These are phyloP conservation scores for Paramyrothecium sp. DNA, from an alignment of 2,329 filamentous ascomycete genomes.

Conservation along the genomic window DNA sequence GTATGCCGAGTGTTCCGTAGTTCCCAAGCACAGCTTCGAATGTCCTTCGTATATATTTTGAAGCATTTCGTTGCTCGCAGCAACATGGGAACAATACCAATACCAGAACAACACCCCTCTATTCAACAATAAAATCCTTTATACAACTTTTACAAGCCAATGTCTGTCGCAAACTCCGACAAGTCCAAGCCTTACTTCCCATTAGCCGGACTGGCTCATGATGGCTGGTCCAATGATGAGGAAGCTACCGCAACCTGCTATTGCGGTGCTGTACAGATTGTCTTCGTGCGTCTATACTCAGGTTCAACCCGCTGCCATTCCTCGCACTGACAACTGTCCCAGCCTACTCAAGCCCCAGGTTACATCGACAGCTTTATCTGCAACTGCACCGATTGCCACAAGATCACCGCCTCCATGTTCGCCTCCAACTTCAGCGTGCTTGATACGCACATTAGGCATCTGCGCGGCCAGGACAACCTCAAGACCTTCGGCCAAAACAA, in stretches of 20 bases:
- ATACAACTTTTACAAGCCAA: no score
- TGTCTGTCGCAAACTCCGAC: no score
- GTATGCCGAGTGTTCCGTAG: no score
- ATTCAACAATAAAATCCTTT: no score
- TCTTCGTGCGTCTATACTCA: constrained; percentile 39
- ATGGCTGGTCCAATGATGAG: constrained; percentile 43
- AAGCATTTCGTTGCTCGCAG: no score
- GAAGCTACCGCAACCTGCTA: constrained; percentile 58
- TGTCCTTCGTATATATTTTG: no score
- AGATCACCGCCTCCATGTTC: constrained; percentile 63
- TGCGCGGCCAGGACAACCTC: constrained; percentile 51
- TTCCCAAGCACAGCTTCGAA: no score
- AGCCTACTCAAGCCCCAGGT: constrained; percentile 44
- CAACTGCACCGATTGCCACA: constrained; percentile 61
- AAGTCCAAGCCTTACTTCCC: constrained; percentile 23
- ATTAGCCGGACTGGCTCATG: constrained; percentile 29
- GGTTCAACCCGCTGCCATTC: not conserved
- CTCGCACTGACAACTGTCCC: not conserved
- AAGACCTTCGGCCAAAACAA: constrained; percentile 40
- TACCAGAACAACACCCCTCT: no score
- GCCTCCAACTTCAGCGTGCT: constrained; percentile 55
- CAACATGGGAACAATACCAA: no score
- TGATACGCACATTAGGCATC: constrained; percentile 42
- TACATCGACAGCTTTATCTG: constrained; percentile 54
- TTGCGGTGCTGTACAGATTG: constrained; percentile 54